Base-by-base conservation (phyloP, 106 monocot genomes). In the Iris macrosiphon region DNA sequence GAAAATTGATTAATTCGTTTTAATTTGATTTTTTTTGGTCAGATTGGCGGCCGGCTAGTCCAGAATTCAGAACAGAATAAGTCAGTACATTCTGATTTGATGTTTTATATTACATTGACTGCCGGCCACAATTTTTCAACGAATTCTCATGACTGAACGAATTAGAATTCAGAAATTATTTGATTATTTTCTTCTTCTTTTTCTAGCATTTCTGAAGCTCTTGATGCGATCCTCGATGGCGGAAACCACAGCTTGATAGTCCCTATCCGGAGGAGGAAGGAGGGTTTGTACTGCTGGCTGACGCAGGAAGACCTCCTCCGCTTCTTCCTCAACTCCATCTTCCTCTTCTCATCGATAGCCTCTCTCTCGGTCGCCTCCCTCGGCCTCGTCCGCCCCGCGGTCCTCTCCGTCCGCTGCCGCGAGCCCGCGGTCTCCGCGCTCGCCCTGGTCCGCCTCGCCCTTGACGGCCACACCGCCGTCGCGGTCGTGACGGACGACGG, bases 291-390 rank as follows among this genome's bases (percentile, higher is more conserved):
- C 76, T 82, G 85, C 76, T 86, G 79, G 63, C 48, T 92, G 17
- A 66, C 75, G 1, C 91, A 72, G 16, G 91, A 91, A 31, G 85
- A 91, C 75, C 54, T 91, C 17, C 64, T 72, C 39, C 77, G 91
- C 20, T 75, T 78, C 75, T 79, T 91, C 63, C 72, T 92, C 62
- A 66, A 69, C 70, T 86, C 78, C 50, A 83, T 92, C 61, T 65
- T 72, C 59, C 24, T 67, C 63, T 77, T 92, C 76, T 79, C 81
- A 45, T 60, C 74, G 1, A 25, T 82, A 46, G 63, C 79, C 21
- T 34, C 76, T 9, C 65, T 65, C 51, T 68, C 86, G 16, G 57
- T 92, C n/a, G 39, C 66, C n/a, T 18, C 58, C 4, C 92, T 86
- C 25, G 75, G 75, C 40, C 59, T 92, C 52, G 47, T 86, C 60